These are phyloP conservation scores for Cryptococcus hybrid DNA, from an alignment of 1,284 basidiomycete species.

Conservation along the genomic window DNA sequence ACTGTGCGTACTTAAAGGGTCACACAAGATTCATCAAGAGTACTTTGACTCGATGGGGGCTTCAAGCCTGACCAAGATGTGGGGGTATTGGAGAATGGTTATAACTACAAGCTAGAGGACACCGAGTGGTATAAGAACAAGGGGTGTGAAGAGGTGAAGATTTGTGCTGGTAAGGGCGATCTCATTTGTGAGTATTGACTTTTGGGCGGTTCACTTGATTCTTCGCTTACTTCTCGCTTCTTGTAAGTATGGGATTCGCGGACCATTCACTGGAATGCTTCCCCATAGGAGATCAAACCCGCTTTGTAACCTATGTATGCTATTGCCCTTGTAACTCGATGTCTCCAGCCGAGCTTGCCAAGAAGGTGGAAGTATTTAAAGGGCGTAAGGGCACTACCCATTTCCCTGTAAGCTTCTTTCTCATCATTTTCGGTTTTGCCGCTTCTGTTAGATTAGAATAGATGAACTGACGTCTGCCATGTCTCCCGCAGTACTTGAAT, in stretches of 20 bases:
- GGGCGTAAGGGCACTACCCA: conserved; percentile 25
- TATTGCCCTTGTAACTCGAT: conserved; percentile 14
- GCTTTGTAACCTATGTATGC: conserved; percentile 26
- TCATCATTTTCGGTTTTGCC: background rate
- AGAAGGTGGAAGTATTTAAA: conserved; percentile 17
- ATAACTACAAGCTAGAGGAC: conserved; percentile 15
- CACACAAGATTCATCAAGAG: conserved; percentile 17
- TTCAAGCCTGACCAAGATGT: conserved; percentile 20
- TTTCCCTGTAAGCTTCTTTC: conserved; percentile 14
- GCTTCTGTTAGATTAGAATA: background rate
- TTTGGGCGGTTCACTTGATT: background rate
- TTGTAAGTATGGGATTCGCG: conserved; percentile 27
- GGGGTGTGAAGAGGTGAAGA: conserved; percentile 24
- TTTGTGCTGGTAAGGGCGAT: conserved; percentile 21
- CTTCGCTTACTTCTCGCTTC: no score
- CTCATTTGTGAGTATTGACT: conserved; percentile 15
- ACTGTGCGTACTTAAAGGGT: conserved; percentile 25
- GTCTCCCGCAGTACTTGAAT: conserved; percentile 14
- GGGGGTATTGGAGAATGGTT: conserved; percentile 20
- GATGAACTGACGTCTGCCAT: background rate
- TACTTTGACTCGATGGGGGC: conserved; percentile 21
- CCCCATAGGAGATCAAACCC: conserved; percentile 20
- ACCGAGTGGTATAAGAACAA: conserved; percentile 21
- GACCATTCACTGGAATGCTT: conserved; percentile 30
- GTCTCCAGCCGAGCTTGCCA: conserved; percentile 7